Evolutionary conservation across 257 asterid species (phyloP), one percentile per base, ranked within the genome.

Genomic region (Leonotis leonurus): DNA sequence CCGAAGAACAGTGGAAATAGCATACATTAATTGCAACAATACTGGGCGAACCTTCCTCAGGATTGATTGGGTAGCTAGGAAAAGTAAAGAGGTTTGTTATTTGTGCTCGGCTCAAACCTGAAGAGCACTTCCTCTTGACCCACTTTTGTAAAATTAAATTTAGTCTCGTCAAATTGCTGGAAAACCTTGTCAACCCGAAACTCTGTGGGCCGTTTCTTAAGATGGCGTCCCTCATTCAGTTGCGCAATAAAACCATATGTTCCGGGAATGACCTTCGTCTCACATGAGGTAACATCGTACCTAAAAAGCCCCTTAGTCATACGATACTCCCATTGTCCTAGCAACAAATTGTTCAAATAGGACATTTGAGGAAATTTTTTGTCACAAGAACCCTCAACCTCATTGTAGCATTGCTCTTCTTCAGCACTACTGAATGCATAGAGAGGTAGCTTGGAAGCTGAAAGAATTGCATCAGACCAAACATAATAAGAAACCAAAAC

Each of bases 201-300:
- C 52, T 88, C 91, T 5, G 94, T 85, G 1, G 85, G 89, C 20
- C 96, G 81, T 63, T 88, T 88, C 79, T 83, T 88, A 16, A 81
- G 88, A 74, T 88, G 91, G 5, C 89, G 85, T 1, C 94, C 96
- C 75, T 88, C 91, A n/a, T 88, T 88, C 65, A 88, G 83, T 70
- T 88, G 96, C 40, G 94, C 89, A 5, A 88, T 70, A 68, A 85
- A 88, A 35, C 94, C 89, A 58, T 67, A 70, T 45, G 60, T 81
- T 21, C 96, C 94, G 0, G 82, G 77, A 70, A 83, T 70, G 70
- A 85, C 55, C 77, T 81, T 88, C 0, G 94, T 78, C 73, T 85
- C 86, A 55, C 96, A 88, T 36, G 79, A 16, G 13, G 91, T 88
- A 67, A 85, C 91, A 48, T 85, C 96, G 30, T 88, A 88, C 61